Percentiles rank a stretch among this genome's conserved stretches.
These are phyloP conservation scores for Perilla frutescens DNA, from an alignment of 257 asterid genomes.

Conservation along the genomic window DNA sequence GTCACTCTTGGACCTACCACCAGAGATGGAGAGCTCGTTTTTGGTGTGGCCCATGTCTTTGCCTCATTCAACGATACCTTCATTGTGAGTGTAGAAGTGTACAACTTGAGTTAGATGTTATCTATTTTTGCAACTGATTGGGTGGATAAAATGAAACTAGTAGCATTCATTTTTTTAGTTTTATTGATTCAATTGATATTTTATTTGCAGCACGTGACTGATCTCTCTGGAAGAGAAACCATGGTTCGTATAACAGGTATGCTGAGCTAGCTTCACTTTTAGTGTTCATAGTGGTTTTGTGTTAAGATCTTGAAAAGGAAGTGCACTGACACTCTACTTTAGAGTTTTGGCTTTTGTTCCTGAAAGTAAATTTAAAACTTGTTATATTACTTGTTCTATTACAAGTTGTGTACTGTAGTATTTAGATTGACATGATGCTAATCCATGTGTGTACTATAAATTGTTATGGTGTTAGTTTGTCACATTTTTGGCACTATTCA, in stretches of 20 bases:
- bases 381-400: too few relatives aligned
- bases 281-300: not conserved
- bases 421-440: too few relatives aligned
- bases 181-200: not conserved
- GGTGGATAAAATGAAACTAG: not conserved
- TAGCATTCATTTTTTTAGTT: too few relatives aligned
- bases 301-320: not conserved
- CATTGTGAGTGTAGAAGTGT: conserved; percentile 50
- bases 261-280: not conserved
- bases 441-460: too few relatives aligned
- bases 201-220: conserved; percentile 82
- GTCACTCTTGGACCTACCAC: too few relatives aligned
- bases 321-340: too few relatives aligned
- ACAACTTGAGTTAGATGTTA: too few relatives aligned
- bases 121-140: too few relatives aligned
- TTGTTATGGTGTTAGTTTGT: too few relatives aligned
- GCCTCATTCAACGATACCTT: conserved; percentile 87
- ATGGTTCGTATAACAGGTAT: conserved; percentile 88
- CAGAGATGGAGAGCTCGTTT: too few relatives aligned
- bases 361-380: not conserved
- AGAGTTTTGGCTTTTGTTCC: not conserved
- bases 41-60: not conserved
- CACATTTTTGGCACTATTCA: too few relatives aligned
- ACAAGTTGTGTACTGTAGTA: too few relatives aligned
- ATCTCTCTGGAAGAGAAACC: conserved; percentile 89